Evolutionary conservation across 345 rosid genomes (phyloP), one percentile per base, ranked within the genome.

Genomic region (Turritis glabra): DNA sequence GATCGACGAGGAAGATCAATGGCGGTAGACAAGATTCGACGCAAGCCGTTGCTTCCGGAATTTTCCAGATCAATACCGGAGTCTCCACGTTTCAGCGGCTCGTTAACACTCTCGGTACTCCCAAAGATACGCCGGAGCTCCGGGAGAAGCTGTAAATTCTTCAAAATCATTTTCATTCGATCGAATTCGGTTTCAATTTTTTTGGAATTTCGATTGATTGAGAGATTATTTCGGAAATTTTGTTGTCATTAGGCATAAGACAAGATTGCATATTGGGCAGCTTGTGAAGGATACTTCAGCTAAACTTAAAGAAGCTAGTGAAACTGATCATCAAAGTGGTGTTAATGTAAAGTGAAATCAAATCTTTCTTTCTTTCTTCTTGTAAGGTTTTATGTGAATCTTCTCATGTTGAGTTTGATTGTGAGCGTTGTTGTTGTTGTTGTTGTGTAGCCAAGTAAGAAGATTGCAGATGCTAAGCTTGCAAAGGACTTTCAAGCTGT

Each of bases 21-120:
- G 86, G 86, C 55, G 88, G 86, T 55, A 82, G 85, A 73, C 89
- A 89, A 69, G 96, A 90, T 63, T 75, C 96, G 46, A 89, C 97
- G 27, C 97, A 95, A 80, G 96, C 92, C 47, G 91, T 95, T 7
- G 97, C 93, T 10, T 90, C 98, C 12, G 99, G 98, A 30, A 87
- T 95, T n/a, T 95, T 95, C 86, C 98, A 89, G 87, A 95, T 92
- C 90, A 95, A 89, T 74, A 95, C 99, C 60, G 86, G 93, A 80
- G 98, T 95, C 35, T 86, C 94, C n/a, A 86, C 99, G 5, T 95
- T 92, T 79, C 93, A 88, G 38, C 83, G 99, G 1, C 98, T 92
- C 69, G 98, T 92, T 38, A 95, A 95, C 72, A 89, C 97, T 75
- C 97, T 92, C 46, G 98, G 99, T 8, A 95, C 97, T 57, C 98